A percentile compares a stretch with the other conserved stretches of the same genome.
Conservation (phyloP, 768 basidiomycete genomes). For the Ephemerocybe angulata region DNA sequence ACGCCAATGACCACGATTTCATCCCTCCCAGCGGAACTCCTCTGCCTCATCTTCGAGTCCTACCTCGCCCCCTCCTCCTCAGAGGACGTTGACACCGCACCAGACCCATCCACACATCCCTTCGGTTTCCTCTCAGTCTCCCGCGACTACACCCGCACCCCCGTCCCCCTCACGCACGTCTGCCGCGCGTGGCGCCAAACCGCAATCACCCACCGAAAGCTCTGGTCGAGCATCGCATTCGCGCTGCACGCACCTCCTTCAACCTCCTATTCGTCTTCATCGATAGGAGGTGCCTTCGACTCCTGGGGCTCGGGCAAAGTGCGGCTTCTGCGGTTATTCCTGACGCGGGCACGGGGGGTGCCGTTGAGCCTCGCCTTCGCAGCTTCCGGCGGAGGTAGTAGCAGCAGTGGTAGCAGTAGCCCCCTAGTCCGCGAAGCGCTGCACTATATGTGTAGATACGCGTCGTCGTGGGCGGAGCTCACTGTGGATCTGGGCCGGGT, state of each 20-base stretch:
- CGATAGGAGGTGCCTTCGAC: background rate
- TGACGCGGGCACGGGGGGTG: background rate
- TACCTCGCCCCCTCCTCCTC: background rate
- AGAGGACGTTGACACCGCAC: background rate
- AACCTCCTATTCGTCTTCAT: background rate
- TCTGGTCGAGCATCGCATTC: slow-evolving; percentile 6
- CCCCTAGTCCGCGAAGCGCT: background rate
- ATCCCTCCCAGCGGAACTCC: background rate
- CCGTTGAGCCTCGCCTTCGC: background rate
- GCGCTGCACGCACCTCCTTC: background rate
- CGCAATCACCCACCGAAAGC: slow-evolving; percentile 1
- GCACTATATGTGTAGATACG: background rate
- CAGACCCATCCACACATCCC: background rate
- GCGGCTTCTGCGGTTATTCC: background rate
- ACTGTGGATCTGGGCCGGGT: background rate
- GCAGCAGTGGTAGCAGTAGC: too few species aligned
- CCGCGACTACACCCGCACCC: background rate
- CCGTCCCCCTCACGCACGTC: slow-evolving; percentile 8
- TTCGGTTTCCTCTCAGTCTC: slow-evolving; percentile 1
- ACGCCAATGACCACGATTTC: background rate
- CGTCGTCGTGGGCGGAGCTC: background rate
- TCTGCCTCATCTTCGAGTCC: slow-evolving; percentile 5
- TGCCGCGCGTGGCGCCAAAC: slow-evolving; percentile 3
- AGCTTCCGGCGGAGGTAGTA: background rate
- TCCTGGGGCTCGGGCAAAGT: background rate